These are phyloP conservation scores for Gossypium davidsonii DNA, from an alignment of 441 rosid species.

Conservation along the genomic window DNA sequence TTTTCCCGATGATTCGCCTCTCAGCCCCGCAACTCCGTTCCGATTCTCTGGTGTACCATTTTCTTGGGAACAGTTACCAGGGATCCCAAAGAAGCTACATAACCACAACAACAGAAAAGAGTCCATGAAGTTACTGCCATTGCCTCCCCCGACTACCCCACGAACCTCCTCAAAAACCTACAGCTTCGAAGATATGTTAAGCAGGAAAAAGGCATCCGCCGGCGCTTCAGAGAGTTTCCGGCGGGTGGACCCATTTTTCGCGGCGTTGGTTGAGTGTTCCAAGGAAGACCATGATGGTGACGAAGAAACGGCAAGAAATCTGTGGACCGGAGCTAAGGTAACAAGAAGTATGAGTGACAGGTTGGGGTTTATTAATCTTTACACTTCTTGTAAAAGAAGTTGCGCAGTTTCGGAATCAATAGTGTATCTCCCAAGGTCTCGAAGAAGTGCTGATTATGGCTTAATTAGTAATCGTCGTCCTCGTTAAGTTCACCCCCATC, in stretches of 20 bases:
- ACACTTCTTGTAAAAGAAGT: constrained; percentile 59
- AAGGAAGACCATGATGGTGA: constrained; percentile 32
- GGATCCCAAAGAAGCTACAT: constrained; percentile 62
- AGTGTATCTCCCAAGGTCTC: constrained; percentile 53
- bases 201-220: constrained; percentile 19
- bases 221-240: constrained; percentile 10
- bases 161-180: constrained; percentile 18
- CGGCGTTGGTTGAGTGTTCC: constrained; percentile 47
- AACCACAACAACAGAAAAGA: constrained; percentile 35
- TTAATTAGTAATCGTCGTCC: constrained; percentile 30
- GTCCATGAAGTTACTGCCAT: constrained; percentile 40
- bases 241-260: constrained; percentile 41
- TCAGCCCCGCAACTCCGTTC: constrained; percentile 48
- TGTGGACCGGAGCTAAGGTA: constrained; percentile 32
- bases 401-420: constrained; percentile 64
- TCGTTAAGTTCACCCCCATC: constrained; percentile 1
- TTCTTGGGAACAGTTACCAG: constrained; percentile 87
- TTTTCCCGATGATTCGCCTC: constrained; percentile 16
- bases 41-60: constrained; percentile 67
- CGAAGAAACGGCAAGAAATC: neutral
- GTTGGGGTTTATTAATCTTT: constrained; percentile 51
- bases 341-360: constrained; percentile 47
- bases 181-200: neutral
- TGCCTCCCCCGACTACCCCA: constrained; percentile 50
- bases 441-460: constrained; percentile 31